Conservation (phyloP, 2,329 filamentous ascomycete genomes). For the Beauveria brongniartii region DNA sequence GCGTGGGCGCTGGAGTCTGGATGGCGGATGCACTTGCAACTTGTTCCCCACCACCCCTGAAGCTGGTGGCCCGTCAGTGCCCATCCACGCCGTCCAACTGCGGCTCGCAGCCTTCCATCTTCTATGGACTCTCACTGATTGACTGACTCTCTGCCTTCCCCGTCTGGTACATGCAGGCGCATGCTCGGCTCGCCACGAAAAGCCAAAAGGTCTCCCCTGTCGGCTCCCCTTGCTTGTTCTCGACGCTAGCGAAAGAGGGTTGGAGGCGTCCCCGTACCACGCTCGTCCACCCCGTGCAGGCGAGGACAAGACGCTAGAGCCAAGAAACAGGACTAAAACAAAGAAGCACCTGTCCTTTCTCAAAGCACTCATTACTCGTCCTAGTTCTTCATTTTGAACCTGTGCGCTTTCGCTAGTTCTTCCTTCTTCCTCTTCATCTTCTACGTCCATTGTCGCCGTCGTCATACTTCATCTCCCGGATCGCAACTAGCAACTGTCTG, state of each 20-base stretch:
- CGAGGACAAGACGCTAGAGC: slow-evolving; percentile 7
- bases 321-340: slow-evolving; percentile 6
- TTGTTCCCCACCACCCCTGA: slow-evolving; percentile 9
- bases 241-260: slow-evolving; percentile 2
- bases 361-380: background rate
- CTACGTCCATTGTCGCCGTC: background rate
- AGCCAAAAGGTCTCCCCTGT: slow-evolving; percentile 4
- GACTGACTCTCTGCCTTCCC: background rate
- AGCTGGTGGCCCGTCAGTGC: background rate
- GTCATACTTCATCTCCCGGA: background rate
- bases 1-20: background rate
- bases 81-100: background rate
- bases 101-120: background rate
- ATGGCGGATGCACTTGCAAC: background rate
- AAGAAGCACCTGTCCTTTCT: slow-evolving; percentile 4
- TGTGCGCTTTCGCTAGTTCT: background rate
- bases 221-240: background rate
- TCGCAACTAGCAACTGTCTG: background rate
- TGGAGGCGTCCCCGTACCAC: background rate
- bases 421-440: background rate
- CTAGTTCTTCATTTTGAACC: background rate
- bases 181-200: background rate
- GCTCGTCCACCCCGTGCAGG: slow-evolving; percentile 3
- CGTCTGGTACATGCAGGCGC: background rate
- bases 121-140: background rate